Percentiles rank a stretch among this genome's conserved stretches.
Evolutionary conservation across 2,329 filamentous ascomycete genomes (phyloP).

Genomic region (Talaromyces amestolkiae): DNA sequence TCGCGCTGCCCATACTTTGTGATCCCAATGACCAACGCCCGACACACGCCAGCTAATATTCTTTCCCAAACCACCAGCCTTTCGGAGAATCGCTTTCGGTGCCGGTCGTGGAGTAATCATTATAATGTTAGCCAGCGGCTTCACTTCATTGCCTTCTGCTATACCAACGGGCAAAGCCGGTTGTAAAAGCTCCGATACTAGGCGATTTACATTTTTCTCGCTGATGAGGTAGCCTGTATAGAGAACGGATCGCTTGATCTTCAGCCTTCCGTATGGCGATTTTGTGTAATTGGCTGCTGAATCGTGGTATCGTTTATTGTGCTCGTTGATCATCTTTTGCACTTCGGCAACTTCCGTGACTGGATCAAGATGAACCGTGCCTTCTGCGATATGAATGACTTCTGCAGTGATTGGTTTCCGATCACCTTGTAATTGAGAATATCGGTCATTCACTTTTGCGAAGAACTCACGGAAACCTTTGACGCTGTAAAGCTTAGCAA

Average conservation of each 20-base stretch:
- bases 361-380: slow-evolving; percentile 70
- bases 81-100: slow-evolving; percentile 68
- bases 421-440: slow-evolving; percentile 47
- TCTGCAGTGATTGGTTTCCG: slow-evolving; percentile 70
- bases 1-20: slow-evolving; percentile 82
- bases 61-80: slow-evolving; percentile 81
- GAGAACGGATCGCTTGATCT: slow-evolving; percentile 82
- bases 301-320: slow-evolving; percentile 58
- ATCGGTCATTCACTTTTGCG: slow-evolving; percentile 66
- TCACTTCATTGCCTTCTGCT: slow-evolving; percentile 66
- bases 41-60: slow-evolving; percentile 82
- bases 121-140: slow-evolving; percentile 83
- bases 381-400: slow-evolving; percentile 82
- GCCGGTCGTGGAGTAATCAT: slow-evolving; percentile 80
- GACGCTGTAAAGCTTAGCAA: slow-evolving; percentile 47
- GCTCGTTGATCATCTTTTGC: slow-evolving; percentile 82
- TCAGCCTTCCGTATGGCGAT: slow-evolving; percentile 52
- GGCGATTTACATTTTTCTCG: slow-evolving; percentile 66
- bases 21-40: slow-evolving; percentile 70
- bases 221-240: slow-evolving; percentile 89
- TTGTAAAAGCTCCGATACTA: slow-evolving; percentile 60
- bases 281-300: slow-evolving; percentile 37
- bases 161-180: slow-evolving; percentile 61
- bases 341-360: slow-evolving; percentile 77
- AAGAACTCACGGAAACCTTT: slow-evolving; percentile 85